These are phyloP conservation scores for Solanum phureja DNA, from an alignment of 257 asterid genomes.

Conservation along the genomic window DNA sequence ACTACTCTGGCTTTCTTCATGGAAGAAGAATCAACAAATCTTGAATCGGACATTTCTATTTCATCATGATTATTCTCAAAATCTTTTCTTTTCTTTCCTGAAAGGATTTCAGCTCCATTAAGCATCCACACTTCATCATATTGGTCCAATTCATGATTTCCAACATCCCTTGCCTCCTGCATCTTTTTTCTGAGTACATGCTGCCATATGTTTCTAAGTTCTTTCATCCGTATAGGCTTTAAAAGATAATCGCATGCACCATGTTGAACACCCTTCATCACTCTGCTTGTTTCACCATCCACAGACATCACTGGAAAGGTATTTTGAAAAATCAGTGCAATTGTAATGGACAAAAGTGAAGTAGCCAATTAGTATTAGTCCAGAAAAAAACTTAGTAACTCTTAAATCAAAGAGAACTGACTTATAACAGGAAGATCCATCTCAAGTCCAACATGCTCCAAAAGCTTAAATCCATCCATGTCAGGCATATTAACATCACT, in stretches of 20 bases:
- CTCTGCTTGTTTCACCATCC: constrained; percentile 68
- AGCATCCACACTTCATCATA: constrained; percentile 38
- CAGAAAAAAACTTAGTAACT: neutral
- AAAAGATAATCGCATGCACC: constrained; percentile 87
- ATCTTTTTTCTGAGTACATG: constrained; percentile 64
- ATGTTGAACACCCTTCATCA: constrained; percentile 72
- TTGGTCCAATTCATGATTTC: constrained; percentile 29
- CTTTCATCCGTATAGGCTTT: constrained; percentile 69
- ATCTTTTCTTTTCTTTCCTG: constrained; percentile 61
- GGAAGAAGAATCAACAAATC: constrained; percentile 32
- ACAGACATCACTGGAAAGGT: constrained; percentile 64
- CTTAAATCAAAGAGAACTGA: constrained; percentile 16
- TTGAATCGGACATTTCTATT: constrained; percentile 4
- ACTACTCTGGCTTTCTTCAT: constrained; percentile 74
- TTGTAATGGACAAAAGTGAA: neutral
- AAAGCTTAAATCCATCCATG: constrained; percentile 96
- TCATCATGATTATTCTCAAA: constrained; percentile 39
- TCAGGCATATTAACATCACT: constrained; percentile 99
- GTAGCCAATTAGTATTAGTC: neutral
- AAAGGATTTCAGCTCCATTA: constrained; percentile 29
- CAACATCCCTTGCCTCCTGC: constrained; percentile 38
- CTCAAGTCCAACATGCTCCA: constrained; percentile 91
- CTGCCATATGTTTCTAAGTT: constrained; percentile 81
- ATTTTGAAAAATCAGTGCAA: neutral
- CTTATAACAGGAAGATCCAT: constrained; percentile 98